These are phyloP conservation scores for Hordeum pubiflorum DNA, from an alignment of 202 grass and related monocot species.

Conservation along the genomic window DNA sequence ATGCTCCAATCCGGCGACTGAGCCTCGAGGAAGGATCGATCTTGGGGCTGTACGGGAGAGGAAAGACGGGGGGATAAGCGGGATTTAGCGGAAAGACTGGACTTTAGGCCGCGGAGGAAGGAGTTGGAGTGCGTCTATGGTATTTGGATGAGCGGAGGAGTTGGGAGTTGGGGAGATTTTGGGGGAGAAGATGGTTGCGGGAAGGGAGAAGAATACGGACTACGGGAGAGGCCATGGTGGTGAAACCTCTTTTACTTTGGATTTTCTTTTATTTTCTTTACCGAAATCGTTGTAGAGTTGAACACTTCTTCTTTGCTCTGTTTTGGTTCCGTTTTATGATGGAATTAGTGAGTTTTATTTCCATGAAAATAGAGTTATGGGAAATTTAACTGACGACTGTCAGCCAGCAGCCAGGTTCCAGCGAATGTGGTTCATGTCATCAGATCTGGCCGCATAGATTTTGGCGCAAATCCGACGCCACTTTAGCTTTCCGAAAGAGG, in stretches of 20 bases:
- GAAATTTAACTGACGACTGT: no score
- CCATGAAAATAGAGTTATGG: no score
- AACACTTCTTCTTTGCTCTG: no score
- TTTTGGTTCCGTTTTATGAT: no score
- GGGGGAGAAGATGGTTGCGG: background rate
- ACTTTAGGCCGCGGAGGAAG: background rate
- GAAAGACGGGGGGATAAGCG: background rate
- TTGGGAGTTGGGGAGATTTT: background rate
- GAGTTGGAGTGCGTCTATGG: background rate
- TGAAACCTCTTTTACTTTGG: background rate
- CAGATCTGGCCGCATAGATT: no score
- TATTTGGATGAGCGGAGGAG: background rate
- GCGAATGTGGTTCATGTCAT: no score
- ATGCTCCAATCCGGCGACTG: slow-evolving; percentile 12
- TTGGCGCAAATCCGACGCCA: no score
- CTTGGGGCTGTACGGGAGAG: background rate
- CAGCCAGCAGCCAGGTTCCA: no score
- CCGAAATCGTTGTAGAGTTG: no score
- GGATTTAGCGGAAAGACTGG: background rate
- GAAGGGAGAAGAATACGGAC: background rate
- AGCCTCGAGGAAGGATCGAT: background rate
- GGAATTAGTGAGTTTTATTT: no score
- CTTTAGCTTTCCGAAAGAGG: no score
- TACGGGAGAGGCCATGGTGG: background rate
- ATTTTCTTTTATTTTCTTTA: no score